Conservation (phyloP, 495 filamentous ascomycete species). For the Chaetomium fimeti region DNA sequence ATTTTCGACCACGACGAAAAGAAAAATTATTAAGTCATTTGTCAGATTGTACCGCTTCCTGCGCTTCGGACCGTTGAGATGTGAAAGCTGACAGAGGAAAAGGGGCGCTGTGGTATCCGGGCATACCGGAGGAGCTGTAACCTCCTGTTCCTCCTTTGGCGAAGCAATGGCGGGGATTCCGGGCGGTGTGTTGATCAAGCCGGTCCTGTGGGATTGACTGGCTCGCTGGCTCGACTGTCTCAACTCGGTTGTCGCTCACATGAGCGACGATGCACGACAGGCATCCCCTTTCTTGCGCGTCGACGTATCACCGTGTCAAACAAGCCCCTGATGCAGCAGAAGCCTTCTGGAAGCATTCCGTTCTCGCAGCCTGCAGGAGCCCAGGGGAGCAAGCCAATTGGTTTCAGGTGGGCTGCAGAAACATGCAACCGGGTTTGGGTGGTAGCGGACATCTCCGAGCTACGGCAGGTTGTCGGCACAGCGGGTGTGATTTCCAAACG, state of each 20-base stretch:
- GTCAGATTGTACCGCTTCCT: background rate
- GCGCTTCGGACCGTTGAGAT: too few species aligned
- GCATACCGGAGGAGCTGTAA: background rate
- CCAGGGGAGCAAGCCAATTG: background rate
- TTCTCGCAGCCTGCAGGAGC: too few species aligned
- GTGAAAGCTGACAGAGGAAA: background rate
- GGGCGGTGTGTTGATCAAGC: too few species aligned
- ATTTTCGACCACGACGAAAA: background rate
- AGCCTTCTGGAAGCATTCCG: slow-evolving; percentile 17
- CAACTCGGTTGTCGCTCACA: too few species aligned
- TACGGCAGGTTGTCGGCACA: background rate
- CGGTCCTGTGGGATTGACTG: too few species aligned
- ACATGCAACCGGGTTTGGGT: slow-evolving; percentile 1
- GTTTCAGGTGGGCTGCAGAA: slow-evolving; percentile 4
- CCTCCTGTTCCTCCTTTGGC: background rate
- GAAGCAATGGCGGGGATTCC: background rate
- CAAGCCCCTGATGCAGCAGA: background rate
- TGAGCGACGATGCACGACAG: background rate
- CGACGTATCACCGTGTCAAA: background rate
- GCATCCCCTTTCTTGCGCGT: slow-evolving; percentile 4
- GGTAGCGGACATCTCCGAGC: slow-evolving; percentile 15
- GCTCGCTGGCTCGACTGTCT: too few species aligned
- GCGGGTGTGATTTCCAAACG: background rate
- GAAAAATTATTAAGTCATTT: background rate
- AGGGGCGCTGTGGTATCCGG: background rate